These are phyloP conservation scores for Alternaria atra DNA, from an alignment of 2,329 filamentous ascomycete species.

Conservation along the genomic window DNA sequence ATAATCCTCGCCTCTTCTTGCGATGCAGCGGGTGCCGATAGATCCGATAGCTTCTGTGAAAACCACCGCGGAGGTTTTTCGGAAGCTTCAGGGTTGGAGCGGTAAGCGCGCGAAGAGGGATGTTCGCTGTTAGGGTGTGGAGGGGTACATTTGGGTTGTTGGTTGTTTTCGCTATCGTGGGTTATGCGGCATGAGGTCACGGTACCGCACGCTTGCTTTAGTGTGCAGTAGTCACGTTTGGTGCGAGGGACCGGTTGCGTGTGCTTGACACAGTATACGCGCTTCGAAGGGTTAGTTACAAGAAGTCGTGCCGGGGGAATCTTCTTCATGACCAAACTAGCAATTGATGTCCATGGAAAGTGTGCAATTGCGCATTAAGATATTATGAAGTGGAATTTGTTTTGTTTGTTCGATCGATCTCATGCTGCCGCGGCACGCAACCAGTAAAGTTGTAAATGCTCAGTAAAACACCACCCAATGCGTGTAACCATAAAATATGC, in stretches of 20 bases:
- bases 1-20: neutral
- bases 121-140: constrained; percentile 8
- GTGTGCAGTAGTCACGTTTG: constrained; percentile 16
- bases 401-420: constrained; percentile 16
- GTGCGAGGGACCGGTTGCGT: constrained; percentile 13
- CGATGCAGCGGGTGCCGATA: neutral
- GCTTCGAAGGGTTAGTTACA: neutral
- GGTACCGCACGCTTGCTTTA: constrained; percentile 14
- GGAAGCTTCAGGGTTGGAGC: constrained; percentile 5
- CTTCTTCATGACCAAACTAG: constrained; percentile 1
- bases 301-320: neutral
- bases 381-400: constrained; percentile 12
- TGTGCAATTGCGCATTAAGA: constrained; percentile 1
- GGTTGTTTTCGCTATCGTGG: constrained; percentile 10
- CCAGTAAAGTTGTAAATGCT: constrained; percentile 37
- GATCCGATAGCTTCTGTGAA: neutral
- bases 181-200: constrained; percentile 21
- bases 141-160: constrained; percentile 8
- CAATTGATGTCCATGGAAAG: constrained; percentile 4
- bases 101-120: constrained; percentile 19
- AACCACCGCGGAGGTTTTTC: neutral
- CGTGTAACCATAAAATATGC: constrained; percentile 21
- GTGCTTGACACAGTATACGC: constrained; percentile 6
- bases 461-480: constrained; percentile 41
- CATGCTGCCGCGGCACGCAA: constrained; percentile 8